Evolutionary conservation across 805 yeast genomes (phyloP).

Genomic region (Candida schatavii): DNA sequence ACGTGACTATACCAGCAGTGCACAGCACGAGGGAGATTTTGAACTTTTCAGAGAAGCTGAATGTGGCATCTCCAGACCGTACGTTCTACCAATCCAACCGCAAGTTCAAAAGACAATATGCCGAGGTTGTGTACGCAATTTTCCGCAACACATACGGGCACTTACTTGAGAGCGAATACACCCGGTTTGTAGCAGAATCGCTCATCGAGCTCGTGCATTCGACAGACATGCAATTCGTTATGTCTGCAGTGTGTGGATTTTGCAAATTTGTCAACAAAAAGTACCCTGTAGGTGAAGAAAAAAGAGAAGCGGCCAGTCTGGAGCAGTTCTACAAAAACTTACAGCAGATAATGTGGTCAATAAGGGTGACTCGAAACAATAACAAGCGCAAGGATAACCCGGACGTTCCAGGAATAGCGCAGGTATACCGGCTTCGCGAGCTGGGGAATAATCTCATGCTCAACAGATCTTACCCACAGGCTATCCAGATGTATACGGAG

Average conservation of each 20-base stretch:
- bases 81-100: background rate
- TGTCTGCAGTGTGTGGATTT: background rate
- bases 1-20: background rate
- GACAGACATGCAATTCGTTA: background rate
- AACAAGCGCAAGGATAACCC: background rate
- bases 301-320: background rate
- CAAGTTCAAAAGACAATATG: background rate
- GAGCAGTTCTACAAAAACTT: background rate
- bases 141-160: background rate
- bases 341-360: background rate
- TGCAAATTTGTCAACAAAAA: background rate
- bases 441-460: conserved; percentile 40
- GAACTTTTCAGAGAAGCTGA: background rate
- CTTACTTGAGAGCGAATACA: background rate
- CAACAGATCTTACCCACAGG: conserved; percentile 35
- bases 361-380: background rate
- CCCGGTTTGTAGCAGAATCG: background rate
- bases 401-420: background rate
- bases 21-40: background rate
- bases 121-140: background rate
- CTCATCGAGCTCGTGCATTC: background rate
- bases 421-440: conserved; percentile 27
- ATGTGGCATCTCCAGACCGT: background rate
- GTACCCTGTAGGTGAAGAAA: background rate
- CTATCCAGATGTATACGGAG: conserved; percentile 35